Percentiles rank a stretch among this genome's conserved stretches.
Conservation (phyloP, 371 early-diverging fungal species). For the Nematocida sp. region DNA sequence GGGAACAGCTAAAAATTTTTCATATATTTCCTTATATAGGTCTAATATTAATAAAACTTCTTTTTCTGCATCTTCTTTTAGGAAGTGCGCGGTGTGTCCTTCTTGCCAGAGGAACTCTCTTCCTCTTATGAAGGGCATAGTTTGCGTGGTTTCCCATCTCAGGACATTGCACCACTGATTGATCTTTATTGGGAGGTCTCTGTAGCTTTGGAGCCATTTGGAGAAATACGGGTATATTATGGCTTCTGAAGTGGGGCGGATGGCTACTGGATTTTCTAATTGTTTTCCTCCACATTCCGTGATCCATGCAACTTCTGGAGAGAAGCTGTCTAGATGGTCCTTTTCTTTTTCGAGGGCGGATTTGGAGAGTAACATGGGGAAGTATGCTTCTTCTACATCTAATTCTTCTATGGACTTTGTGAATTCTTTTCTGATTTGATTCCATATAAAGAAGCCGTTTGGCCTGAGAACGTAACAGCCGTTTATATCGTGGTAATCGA, state of each 20-base stretch:
- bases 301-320: constrained; percentile 99
- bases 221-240: constrained; percentile 98
- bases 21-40: constrained; percentile 87
- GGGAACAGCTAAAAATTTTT: constrained; percentile 92
- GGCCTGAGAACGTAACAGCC: constrained; percentile 99
- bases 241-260: constrained; percentile 98
- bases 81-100: constrained; percentile 94
- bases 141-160: constrained; percentile 99
- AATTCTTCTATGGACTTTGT: constrained; percentile 78
- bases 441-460: constrained; percentile 91
- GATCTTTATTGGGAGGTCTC: constrained; percentile 91
- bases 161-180: constrained; percentile 99
- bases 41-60: constrained; percentile 88
- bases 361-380: constrained; percentile 97
- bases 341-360: constrained; percentile 86
- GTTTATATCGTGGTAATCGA: constrained; percentile 94
- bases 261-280: constrained; percentile 89
- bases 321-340: constrained; percentile 96
- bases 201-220: constrained; percentile 94
- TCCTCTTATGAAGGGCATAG: constrained; percentile 95
- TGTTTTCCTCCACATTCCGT: constrained; percentile 84
- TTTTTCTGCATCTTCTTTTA: constrained; percentile 77
- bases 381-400: constrained; percentile 93
- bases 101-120: constrained; percentile 99
- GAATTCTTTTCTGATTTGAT: constrained; percentile 77